These are phyloP conservation scores for Sugiyamaella chiloensis DNA, from an alignment of 805 yeast genomes.

Conservation along the genomic window DNA sequence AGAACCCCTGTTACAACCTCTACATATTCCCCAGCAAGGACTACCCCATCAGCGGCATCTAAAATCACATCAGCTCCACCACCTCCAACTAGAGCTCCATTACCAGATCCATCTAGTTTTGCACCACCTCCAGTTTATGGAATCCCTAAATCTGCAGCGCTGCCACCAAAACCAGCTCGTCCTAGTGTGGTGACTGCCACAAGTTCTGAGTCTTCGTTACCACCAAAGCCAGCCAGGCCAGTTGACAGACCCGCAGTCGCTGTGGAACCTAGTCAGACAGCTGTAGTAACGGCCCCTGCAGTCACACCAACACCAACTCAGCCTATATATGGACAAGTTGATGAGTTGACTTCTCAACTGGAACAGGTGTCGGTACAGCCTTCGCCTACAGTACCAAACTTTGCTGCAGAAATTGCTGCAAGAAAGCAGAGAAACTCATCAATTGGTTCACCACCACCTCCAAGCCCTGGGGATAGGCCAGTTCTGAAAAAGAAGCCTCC, in stretches of 20 bases:
- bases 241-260: too few relatives aligned
- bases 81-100: slow-evolving; percentile 16
- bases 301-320: not conserved
- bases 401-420: slow-evolving; percentile 34
- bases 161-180: slow-evolving; percentile 8
- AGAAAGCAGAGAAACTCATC: slow-evolving; percentile 8
- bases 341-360: slow-evolving; percentile 1
- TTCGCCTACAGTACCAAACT: slow-evolving; percentile 26
- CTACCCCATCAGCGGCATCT: not conserved
- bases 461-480: slow-evolving; percentile 14
- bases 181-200: not conserved
- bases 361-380: not conserved
- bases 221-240: slow-evolving; percentile 2
- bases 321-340: not conserved
- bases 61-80: not conserved
- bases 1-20: not conserved
- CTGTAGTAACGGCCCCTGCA: not conserved
- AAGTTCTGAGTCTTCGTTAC: too few relatives aligned
- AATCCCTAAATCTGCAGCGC: slow-evolving; percentile 3
- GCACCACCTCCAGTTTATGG: slow-evolving; percentile 15
- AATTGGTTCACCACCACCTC: slow-evolving; percentile 18
- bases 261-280: too few relatives aligned
- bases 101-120: slow-evolving; percentile 27
- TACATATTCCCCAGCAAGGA: not conserved
- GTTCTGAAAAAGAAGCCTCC: slow-evolving; percentile 24